Conservation (phyloP, 805 yeast genomes). For the Wickerhamiella azymoides region DNA sequence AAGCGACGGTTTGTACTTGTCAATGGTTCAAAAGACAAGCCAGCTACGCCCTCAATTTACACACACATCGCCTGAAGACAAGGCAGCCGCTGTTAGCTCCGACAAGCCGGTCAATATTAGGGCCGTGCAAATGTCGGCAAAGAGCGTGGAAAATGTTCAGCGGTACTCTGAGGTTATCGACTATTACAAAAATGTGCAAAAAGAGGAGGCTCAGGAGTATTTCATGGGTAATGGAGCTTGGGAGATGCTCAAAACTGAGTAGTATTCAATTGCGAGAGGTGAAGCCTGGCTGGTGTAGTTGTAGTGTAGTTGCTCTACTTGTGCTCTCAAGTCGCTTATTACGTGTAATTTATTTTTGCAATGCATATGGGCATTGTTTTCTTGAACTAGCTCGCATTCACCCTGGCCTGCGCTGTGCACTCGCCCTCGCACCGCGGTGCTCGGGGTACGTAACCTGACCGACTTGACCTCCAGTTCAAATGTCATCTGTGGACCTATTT, state of each 20-base stretch:
- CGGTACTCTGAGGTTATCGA: constrained; percentile 56
- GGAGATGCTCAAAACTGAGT: not conserved
- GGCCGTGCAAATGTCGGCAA: constrained; percentile 67
- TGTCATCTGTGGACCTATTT: not conserved
- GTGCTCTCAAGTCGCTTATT: not conserved
- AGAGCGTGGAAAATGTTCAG: constrained; percentile 43
- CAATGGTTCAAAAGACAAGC: constrained; percentile 51
- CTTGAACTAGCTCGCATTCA: not conserved
- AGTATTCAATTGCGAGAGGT: not conserved
- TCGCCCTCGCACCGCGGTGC: too few species aligned
- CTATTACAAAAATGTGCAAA: constrained; percentile 50
- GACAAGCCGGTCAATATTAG: constrained; percentile 36
- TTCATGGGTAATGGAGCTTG: not conserved
- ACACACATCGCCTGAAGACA: constrained; percentile 52
- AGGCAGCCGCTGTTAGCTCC: constrained; percentile 18
- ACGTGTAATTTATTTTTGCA: too few species aligned
- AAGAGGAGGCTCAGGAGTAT: constrained; percentile 34
- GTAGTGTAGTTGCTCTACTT: not conserved
- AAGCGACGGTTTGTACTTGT: constrained; percentile 42
- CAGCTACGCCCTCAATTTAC: constrained; percentile 74
- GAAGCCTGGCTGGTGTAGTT: too few species aligned
- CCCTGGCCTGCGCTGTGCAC: too few species aligned
- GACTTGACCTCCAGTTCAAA: too few species aligned
- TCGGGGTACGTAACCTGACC: not conserved
- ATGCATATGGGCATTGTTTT: too few species aligned